phyloP scores from a whole-genome alignment of 345 rosid genomes.

The Mercurialis annua region DNA sequence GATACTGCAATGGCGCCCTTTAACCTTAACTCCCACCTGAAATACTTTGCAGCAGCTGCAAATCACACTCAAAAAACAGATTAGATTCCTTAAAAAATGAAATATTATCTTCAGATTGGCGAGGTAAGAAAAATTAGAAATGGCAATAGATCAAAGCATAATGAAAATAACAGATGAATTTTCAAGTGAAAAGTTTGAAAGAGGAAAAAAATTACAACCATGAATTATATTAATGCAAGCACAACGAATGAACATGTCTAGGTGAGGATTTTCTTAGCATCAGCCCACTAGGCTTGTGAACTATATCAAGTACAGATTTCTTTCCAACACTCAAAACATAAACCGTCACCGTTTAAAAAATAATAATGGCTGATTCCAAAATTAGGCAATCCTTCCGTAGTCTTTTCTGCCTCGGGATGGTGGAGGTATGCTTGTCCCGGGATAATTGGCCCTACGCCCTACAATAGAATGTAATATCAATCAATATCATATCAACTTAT shows the following conservation, averaged over 20 bases:
- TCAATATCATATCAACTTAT: conserved; percentile 13
- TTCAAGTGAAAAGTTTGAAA: conserved; percentile 19
- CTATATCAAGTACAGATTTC: conserved; percentile 48
- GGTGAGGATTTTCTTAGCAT: conserved; percentile 39
- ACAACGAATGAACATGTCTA: conserved; percentile 43
- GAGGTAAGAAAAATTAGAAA: neutral
- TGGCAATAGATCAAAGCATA: neutral
- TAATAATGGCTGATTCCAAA: conserved; percentile 33
- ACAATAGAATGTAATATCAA: conserved; percentile 29
- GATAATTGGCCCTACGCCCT: conserved; percentile 81
- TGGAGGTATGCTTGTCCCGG: conserved; percentile 64
- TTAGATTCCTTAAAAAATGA: conserved; percentile 13
- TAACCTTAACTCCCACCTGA: conserved; percentile 1
- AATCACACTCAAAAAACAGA: conserved; percentile 8
- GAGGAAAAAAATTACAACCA: conserved; percentile 30
- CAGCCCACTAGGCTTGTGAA: conserved; percentile 68
- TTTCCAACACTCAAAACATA: conserved; percentile 51
- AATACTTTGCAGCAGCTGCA: conserved; percentile 24
- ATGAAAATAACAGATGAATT: neutral
- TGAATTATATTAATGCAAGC: conserved; percentile 46
- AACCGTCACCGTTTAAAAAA: conserved; percentile 35
- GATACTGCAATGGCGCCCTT: conserved; percentile 17
- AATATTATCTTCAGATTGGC: conserved; percentile 1
- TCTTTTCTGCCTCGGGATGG: conserved; percentile 88
- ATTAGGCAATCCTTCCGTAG: conserved; percentile 74